These are phyloP conservation scores for Penicillium sp. DNA, from an alignment of 2,329 filamentous ascomycete species.

Conservation along the genomic window DNA sequence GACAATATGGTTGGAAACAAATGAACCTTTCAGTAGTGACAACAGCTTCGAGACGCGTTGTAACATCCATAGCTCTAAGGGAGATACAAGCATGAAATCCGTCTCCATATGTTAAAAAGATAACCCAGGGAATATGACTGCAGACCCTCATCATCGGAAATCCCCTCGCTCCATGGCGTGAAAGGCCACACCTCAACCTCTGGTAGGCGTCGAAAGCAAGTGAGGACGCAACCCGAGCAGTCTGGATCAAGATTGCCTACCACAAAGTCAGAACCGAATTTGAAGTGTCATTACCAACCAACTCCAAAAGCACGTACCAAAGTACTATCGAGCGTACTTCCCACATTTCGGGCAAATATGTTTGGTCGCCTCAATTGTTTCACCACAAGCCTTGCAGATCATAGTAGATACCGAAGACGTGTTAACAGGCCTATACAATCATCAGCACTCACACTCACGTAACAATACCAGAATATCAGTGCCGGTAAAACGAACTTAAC, in stretches of 20 bases:
- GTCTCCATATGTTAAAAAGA: too few species aligned
- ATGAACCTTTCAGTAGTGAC: too few species aligned
- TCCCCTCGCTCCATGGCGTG: neutral
- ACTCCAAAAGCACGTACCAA: neutral
- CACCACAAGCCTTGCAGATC: conserved; percentile 7
- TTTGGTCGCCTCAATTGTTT: conserved; percentile 1
- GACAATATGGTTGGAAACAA: too few species aligned
- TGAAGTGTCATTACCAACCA: neutral
- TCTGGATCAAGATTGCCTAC: neutral
- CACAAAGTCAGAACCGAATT: neutral
- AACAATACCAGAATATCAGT: neutral
- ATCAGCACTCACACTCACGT: neutral
- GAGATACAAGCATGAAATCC: too few species aligned
- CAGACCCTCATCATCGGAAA: neutral
- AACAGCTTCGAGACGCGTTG: too few species aligned
- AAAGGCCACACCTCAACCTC: neutral
- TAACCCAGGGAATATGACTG: too few species aligned
- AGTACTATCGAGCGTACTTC: conserved; percentile 6
- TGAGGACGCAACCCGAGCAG: neutral
- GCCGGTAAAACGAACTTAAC: neutral
- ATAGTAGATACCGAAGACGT: neutral
- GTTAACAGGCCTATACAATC: neutral
- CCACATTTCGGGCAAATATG: conserved; percentile 7
- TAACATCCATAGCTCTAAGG: too few species aligned
- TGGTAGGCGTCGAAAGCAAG: neutral